Conservation (phyloP, 805 yeast genomes). For the Starmerella floricola region DNA sequence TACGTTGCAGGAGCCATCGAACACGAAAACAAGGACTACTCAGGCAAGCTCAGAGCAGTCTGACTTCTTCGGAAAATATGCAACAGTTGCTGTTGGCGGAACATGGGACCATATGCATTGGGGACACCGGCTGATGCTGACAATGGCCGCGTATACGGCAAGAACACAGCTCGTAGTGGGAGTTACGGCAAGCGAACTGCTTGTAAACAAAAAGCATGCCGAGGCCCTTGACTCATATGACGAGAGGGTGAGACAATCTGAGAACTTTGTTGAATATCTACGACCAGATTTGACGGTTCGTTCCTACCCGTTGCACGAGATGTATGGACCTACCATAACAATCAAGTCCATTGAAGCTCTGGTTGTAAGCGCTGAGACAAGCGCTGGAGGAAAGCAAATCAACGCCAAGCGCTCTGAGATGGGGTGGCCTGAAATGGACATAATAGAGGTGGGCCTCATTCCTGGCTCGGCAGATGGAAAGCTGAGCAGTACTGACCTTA, state of each 20-base stretch:
- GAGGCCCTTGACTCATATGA: conserved; percentile 52
- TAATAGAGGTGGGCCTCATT: conserved; percentile 53
- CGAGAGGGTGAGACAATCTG: conserved; percentile 38
- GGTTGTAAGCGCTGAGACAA: conserved; percentile 70
- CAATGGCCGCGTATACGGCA: conserved; percentile 57
- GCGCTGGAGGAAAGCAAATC: conserved; percentile 58
- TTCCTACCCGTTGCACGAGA: conserved; percentile 58
- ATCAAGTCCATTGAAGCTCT: conserved; percentile 63
- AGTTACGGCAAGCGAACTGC: conserved; percentile 61
- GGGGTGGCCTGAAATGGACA: conserved; percentile 40
- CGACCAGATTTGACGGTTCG: conserved; percentile 40
- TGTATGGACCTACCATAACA: conserved; percentile 88
- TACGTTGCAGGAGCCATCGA: background rate
- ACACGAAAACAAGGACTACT: too few species aligned
- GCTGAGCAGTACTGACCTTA: conserved; percentile 71
- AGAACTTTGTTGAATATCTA: conserved; percentile 38
- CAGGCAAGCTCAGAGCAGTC: too few species aligned
- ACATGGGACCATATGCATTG: conserved; percentile 94
- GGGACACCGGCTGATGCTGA: conserved; percentile 80
- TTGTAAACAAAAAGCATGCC: conserved; percentile 61
- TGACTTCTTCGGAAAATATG: background rate
- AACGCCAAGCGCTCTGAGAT: conserved; percentile 51
- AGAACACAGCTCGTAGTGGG: conserved; percentile 55
- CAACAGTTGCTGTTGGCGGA: conserved; percentile 61
- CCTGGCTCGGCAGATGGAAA: conserved; percentile 37